Evolutionary conservation across 116 monocot genomes (phyloP), one percentile per base, ranked within the genome.

Genomic region (Trichopus zeylanicus): DNA sequence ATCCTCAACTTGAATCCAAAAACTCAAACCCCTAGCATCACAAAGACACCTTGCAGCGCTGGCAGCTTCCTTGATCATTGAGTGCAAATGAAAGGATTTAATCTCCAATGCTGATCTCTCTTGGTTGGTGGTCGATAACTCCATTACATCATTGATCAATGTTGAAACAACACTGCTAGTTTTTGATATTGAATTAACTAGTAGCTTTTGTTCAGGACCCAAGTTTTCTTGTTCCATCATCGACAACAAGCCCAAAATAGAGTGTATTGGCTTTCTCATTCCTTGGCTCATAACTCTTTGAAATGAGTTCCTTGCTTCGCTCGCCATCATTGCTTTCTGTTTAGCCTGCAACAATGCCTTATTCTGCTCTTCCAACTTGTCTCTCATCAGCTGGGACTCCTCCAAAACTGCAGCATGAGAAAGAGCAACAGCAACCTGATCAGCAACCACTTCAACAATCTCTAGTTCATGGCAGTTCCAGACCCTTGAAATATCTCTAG

Each of bases 341-440:
- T 49, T 80, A n/a, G 80, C 85, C 48, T 65, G 80, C 12, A 80
- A 64, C 56, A 85, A 71, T 26, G 46, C 77, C 57, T 74, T 58
- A 65, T 85, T 80, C 65, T 74, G 80, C 59, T 77, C 70, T 3
- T 29, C 64, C 51, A 80, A 35, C 48, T 74, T 66, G 10, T 85
- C 85, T 20, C 85, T 67, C 85, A 80, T 85, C 62, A 71, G 21
- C 62, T 77, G 80, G 0, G 85, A 85, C 49, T 85, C 85, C 65
- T 85, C 85, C 26, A 85, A 57, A 26, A 85, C 65, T 26, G 77
- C 63, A 37, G 80, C 80, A 66, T 85, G 85, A 15, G 80, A 80
- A n/a, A 85, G 70, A 9, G 85, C 85, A 61, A 85, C 80, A 4
- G 85, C 77, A 5, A 85, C 80, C 61, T 85, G 85, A 59, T 80